Conservation (phyloP, 2,329 filamentous ascomycete genomes). For the Rachicladosporium sp. region DNA sequence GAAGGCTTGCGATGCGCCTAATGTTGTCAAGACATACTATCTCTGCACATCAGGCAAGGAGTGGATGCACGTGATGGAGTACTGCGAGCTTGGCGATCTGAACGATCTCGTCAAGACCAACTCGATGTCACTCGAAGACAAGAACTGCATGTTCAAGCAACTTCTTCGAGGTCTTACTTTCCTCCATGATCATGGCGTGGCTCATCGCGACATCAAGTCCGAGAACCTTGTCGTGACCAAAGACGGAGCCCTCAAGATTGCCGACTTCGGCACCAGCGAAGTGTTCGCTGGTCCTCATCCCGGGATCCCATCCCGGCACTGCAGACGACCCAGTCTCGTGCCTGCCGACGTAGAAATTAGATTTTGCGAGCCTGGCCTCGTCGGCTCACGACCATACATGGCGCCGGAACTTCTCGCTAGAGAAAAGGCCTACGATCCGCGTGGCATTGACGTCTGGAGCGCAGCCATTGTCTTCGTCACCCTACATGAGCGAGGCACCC, state of each 20-base stretch:
- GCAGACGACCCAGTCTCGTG: slow-evolving; percentile 47
- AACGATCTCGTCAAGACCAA: slow-evolving; percentile 59
- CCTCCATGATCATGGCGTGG: slow-evolving; percentile 71
- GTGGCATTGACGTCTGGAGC: slow-evolving; percentile 75
- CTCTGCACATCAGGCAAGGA: slow-evolving; percentile 58
- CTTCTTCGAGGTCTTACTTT: slow-evolving; percentile 71
- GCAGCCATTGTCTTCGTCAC: slow-evolving; percentile 73
- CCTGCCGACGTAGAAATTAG: slow-evolving; percentile 60
- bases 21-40: slow-evolving; percentile 69
- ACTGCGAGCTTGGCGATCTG: slow-evolving; percentile 70
- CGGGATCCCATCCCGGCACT: slow-evolving; percentile 43
- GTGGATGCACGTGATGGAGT: slow-evolving; percentile 92
- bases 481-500: slow-evolving; percentile 57
- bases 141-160: slow-evolving; percentile 81
- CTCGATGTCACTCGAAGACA: slow-evolving; percentile 56
- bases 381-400: slow-evolving; percentile 76
- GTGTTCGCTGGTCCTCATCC: slow-evolving; percentile 75
- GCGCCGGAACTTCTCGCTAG: slow-evolving; percentile 72
- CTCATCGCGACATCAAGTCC: slow-evolving; percentile 81
- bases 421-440: slow-evolving; percentile 56
- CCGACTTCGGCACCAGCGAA: slow-evolving; percentile 82
- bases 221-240: slow-evolving; percentile 73
- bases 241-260: slow-evolving; percentile 76
- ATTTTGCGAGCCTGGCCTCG: slow-evolving; percentile 65
- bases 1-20: slow-evolving; percentile 73